Percentiles rank a stretch among this genome's conserved stretches.
phyloP scores from a whole-genome alignment of 2,329 filamentous ascomycete species.

The Pseudogymnoascus sp. region DNA sequence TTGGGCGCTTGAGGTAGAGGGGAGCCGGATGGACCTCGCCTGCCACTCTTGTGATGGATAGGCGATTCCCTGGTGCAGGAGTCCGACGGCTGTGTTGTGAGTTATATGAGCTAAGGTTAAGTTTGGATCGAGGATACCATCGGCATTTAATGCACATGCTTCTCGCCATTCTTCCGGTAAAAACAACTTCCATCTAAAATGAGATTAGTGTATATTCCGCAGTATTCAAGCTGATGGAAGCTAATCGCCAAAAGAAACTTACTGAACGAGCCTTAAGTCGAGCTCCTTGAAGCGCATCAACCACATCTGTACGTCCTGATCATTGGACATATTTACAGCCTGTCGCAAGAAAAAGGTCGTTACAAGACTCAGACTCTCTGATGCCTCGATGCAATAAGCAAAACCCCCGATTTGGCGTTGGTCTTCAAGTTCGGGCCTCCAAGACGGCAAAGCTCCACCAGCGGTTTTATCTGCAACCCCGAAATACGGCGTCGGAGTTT shows the following conservation, averaged over 20 bases:
- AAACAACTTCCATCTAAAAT: conserved; percentile 26
- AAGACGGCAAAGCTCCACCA: conserved; percentile 17
- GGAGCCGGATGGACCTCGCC: conserved; percentile 18
- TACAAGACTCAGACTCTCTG: conserved; percentile 30
- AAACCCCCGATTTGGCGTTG: conserved; percentile 29
- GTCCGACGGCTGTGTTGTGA: conserved; percentile 25
- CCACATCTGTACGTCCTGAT: conserved; percentile 28
- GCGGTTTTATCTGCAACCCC: conserved; percentile 31
- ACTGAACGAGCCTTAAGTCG: conserved; percentile 26
- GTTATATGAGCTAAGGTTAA: conserved; percentile 26
- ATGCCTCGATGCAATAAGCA: conserved; percentile 28
- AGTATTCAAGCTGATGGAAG: background rate
- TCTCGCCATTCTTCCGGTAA: conserved; percentile 27
- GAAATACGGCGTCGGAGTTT: conserved; percentile 32
- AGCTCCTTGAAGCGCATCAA: conserved; percentile 29
- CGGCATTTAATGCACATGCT: conserved; percentile 31
- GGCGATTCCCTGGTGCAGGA: conserved; percentile 25
- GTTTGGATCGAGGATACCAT: conserved; percentile 28
- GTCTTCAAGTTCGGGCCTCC: conserved; percentile 20
- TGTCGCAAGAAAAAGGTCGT: conserved; percentile 32
- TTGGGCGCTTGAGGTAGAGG: conserved; percentile 20
- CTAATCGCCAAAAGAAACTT: conserved; percentile 7
- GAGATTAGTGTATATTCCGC: background rate
- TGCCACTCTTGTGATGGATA: conserved; percentile 28
- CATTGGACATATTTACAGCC: conserved; percentile 24